Conservation (phyloP, 805 yeast genomes). For the Wickerhamiella sorbophila region DNA sequence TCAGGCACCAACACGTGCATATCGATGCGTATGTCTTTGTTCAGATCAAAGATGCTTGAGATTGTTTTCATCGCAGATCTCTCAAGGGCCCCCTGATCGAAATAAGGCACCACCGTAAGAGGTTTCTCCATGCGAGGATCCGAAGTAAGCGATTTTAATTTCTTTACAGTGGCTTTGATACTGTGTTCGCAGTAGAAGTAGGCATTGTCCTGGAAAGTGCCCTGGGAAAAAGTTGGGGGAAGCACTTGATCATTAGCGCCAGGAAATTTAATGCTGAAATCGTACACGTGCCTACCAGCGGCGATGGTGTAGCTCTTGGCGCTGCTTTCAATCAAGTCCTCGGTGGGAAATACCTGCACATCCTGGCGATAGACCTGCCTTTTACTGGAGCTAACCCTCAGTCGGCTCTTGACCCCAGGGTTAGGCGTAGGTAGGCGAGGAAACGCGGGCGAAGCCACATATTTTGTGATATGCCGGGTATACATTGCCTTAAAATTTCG, state of each 20-base stretch:
- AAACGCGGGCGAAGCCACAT: no score
- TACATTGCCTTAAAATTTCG: no score
- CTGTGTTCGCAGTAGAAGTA: slow-evolving; percentile 1
- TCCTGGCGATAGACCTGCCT: slow-evolving; percentile 2
- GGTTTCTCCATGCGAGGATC: slow-evolving; percentile 5
- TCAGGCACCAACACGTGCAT: background rate
- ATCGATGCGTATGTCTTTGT: background rate
- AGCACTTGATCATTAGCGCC: background rate
- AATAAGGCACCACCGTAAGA: slow-evolving; percentile 1
- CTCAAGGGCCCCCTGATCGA: background rate
- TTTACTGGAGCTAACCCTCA: no score
- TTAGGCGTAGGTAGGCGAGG: no score
- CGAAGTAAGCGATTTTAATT: slow-evolving; percentile 1
- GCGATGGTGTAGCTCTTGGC: slow-evolving; percentile 5
- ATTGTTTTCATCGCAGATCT: background rate
- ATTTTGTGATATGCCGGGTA: no score
- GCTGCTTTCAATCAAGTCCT: slow-evolving; percentile 1
- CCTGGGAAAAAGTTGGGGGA: slow-evolving; percentile 1
- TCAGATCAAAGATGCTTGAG: background rate
- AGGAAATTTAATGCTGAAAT: slow-evolving; percentile 6
- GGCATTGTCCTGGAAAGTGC: no score
- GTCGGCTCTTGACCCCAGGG: no score
- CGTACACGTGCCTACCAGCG: slow-evolving; percentile 7
- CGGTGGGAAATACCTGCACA: slow-evolving; percentile 5
- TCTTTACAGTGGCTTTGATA: slow-evolving; percentile 4